These are phyloP conservation scores for Dendrobium chrysotoxum DNA, from an alignment of 106 monocot species.

Conservation along the genomic window DNA sequence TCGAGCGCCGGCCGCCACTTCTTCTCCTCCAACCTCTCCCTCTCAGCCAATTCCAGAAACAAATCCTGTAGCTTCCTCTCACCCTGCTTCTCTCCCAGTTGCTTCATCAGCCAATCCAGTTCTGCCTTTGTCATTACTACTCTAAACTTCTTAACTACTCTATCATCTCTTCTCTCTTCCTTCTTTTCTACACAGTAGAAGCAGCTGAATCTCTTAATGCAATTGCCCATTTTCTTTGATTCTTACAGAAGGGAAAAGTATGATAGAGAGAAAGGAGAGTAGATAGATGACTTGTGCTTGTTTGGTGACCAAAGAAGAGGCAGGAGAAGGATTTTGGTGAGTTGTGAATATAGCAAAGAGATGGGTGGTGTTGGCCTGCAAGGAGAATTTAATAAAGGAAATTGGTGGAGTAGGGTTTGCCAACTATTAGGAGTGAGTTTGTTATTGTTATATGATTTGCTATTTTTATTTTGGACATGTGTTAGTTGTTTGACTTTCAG, in stretches of 20 bases:
- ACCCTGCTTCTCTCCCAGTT: conserved; percentile 1
- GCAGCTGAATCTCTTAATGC: conserved; percentile 8
- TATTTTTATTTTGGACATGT: too few relatives aligned
- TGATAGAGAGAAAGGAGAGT: too few relatives aligned
- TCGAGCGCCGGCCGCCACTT: neutral
- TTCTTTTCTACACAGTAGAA: neutral
- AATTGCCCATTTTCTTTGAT: conserved; percentile 21
- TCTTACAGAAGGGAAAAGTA: neutral
- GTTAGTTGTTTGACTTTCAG: too few relatives aligned
- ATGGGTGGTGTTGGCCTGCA: neutral
- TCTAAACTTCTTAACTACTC: conserved; percentile 1
- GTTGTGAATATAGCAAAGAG: neutral
- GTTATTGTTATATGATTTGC: neutral
- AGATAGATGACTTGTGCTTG: neutral
- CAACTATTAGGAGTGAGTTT: neutral
- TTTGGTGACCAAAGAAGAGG: neutral
- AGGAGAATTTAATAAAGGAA: neutral
- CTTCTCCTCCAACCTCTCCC: neutral
- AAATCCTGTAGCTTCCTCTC: conserved; percentile 5
- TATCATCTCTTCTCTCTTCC: neutral
- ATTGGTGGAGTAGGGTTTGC: neutral
- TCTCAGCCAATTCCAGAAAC: neutral
- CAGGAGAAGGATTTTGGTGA: neutral
- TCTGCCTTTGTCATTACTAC: neutral
- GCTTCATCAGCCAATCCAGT: conserved; percentile 10